Evolutionary conservation across 2,329 filamentous ascomycete species (phyloP), one percentile per base, ranked within the genome.

Genomic region (Colletotrichum tamarilloi): DNA sequence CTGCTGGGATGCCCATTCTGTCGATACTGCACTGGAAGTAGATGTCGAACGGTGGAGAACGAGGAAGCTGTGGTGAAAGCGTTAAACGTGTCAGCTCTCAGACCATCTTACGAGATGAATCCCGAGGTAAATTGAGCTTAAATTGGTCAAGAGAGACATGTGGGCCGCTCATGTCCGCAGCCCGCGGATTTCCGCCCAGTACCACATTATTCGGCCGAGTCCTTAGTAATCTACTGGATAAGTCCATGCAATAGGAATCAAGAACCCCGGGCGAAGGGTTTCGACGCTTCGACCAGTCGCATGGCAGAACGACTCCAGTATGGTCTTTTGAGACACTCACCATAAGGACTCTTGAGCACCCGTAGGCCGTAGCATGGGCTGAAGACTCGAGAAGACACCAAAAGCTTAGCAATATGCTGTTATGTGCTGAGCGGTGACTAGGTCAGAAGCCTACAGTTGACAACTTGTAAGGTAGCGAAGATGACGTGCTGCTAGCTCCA

Each of bases 1-100:
- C 60, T 30, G 67, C 59, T 19, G 60, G 83, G 35, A 60, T 57
- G 5, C 32, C 55, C 67, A 73, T 73, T 12, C 49, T 30, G 24
- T 22, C 30, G 35, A 22, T 28, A 5, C 12, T 66, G 42, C 6
- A 35, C n/a, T 9, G 53, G 16, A 6, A 26, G 28, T 19, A n/a
- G 24, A 11, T 42, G 16, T 32, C 3, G 7, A 30, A 38, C 26
- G 22, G 30, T 52, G 57, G 30, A 11, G 42, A 42, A 3, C 22
- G 7, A 57, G 11, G 28, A 58, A 56, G 22, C 16, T 57, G 7
- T 22, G n/a, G 22, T 11, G 30, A 26, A 28, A 5, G 11, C 14
- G 19, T 16, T n/a, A 8, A 32, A 32, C 22, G 58, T 56, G 22
- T 49, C n/a, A 9, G 56, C 32, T 46, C 56, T 55, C 56, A 32